Conservation (phyloP, 1,284 basidiomycete genomes). For the Erythrobasidium hasegawianum region DNA sequence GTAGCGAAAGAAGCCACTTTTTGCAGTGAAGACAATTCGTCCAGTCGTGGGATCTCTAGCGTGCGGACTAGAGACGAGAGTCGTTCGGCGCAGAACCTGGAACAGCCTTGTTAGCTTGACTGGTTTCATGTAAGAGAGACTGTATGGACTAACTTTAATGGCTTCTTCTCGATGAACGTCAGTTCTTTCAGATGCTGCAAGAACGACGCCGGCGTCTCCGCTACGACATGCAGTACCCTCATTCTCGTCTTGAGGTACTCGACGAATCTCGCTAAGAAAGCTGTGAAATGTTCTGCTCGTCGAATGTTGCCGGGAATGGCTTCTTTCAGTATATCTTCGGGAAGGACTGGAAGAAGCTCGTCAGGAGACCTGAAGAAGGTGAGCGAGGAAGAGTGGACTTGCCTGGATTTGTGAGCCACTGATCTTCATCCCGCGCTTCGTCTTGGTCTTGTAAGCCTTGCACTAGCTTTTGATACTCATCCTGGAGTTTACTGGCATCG, state of each 20-base stretch:
- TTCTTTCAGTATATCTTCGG: conserved; percentile 89
- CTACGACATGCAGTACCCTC: conserved; percentile 97
- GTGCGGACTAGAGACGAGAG: conserved; percentile 91
- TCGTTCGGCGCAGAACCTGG: conserved; percentile 94
- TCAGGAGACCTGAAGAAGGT: too few relatives aligned
- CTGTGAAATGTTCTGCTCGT: conserved; percentile 98
- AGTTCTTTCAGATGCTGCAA: conserved; percentile 98
- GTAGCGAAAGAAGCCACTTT: conserved; percentile 97
- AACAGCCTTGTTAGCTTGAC: conserved; percentile 16
- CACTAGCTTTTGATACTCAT: conserved; percentile 95
- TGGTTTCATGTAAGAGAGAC: too few relatives aligned
- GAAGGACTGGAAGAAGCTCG: conserved; percentile 67
- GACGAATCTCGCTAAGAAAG: conserved; percentile 95
- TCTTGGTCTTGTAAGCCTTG: conserved; percentile 70
- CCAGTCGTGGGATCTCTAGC: conserved; percentile 80
- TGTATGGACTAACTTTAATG: conserved; percentile 72
- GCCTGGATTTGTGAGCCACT: conserved; percentile 87
- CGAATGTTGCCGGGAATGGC: conserved; percentile 97
- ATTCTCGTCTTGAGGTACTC: conserved; percentile 99
- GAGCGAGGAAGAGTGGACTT: conserved; percentile 42
- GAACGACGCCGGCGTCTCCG: conserved; percentile 98
- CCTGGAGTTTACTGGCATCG: conserved; percentile 89
- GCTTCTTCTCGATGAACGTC: conserved; percentile 94
- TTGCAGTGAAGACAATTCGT: conserved; percentile 87
- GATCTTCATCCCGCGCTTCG: conserved; percentile 65